These are phyloP conservation scores for Paspalum vaginatum DNA, from an alignment of 176 grass and related monocot genomes.

Conservation along the genomic window DNA sequence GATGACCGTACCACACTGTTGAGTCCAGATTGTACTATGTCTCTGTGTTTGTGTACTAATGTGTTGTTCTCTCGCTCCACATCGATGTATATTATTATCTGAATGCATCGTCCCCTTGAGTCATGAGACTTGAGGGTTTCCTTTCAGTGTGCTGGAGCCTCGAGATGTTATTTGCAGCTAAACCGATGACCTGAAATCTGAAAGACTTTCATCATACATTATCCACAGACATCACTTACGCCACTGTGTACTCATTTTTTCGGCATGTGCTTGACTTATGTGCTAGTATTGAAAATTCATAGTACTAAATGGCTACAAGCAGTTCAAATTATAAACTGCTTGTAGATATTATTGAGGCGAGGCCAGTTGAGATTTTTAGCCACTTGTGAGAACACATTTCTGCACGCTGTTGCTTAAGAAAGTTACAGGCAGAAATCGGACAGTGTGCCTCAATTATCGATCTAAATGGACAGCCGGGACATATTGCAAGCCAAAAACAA, in stretches of 20 bases:
- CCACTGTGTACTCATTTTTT: background rate
- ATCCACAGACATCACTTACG: no score
- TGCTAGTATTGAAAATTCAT: background rate
- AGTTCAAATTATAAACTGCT: no score
- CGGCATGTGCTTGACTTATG: background rate
- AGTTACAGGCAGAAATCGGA: no score
- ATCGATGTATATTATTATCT: constrained; percentile 46
- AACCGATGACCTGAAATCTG: constrained; percentile 1
- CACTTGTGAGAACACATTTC: no score
- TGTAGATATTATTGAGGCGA: no score
- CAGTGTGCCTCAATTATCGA: no score
- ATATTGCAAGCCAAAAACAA: no score
- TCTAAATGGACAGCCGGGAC: no score
- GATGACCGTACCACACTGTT: background rate
- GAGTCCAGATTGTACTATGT: constrained; percentile 8
- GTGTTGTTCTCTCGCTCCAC: background rate
- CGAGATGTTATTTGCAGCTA: constrained; percentile 17
- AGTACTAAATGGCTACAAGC: no score
- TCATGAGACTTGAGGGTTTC: constrained; percentile 28
- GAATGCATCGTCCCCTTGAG: constrained; percentile 35
- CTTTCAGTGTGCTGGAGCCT: background rate
- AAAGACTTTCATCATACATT: constrained; percentile 7
- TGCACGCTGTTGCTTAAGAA: no score
- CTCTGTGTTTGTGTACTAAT: constrained; percentile 27
- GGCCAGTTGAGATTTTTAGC: no score